A percentile compares a stretch with the other conserved stretches of the same genome.
These are phyloP conservation scores for Hypoxylon rubiginosum DNA, from an alignment of 2,329 filamentous ascomycete genomes.

Conservation along the genomic window DNA sequence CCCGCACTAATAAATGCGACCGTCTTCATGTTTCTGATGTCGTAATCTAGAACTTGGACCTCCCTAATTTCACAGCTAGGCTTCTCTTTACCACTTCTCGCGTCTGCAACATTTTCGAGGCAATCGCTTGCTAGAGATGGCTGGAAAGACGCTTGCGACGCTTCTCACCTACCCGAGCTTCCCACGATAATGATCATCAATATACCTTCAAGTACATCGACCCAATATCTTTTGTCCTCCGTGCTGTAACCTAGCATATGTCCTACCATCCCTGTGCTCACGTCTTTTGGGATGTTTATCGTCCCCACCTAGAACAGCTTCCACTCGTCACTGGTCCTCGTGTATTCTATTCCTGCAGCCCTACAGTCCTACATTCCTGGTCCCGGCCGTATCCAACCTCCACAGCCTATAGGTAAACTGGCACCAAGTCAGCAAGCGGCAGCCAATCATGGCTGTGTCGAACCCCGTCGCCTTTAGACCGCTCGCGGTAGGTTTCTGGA, in stretches of 20 bases:
- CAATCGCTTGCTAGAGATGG: constrained; percentile 22
- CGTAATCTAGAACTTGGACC: constrained; percentile 7
- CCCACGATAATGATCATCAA: neutral
- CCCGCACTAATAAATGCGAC: constrained; percentile 17
- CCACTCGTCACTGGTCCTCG: constrained; percentile 33
- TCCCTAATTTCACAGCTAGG: constrained; percentile 5
- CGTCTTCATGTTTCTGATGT: constrained; percentile 12
- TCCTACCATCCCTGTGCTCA: constrained; percentile 19
- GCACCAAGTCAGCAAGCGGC: constrained; percentile 14
- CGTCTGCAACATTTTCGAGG: constrained; percentile 8
- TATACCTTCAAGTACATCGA: neutral
- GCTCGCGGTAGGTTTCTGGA: constrained; percentile 84
- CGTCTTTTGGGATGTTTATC: constrained; percentile 33
- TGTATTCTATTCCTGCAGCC: constrained; percentile 31
- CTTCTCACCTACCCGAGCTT: neutral
- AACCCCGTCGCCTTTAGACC: constrained; percentile 83
- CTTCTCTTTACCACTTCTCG: neutral
- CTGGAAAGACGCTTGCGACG: neutral
- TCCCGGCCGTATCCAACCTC: constrained; percentile 22
- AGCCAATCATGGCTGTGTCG: constrained; percentile 47
- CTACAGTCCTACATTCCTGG: constrained; percentile 26
- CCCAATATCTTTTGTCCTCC: constrained; percentile 9
- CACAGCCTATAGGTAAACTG: constrained; percentile 11
- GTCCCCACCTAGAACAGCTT: constrained; percentile 45
- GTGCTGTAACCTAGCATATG: constrained; percentile 18